Evolutionary conservation across 768 basidiomycete genomes (phyloP).

Genomic region (Amanita subjunquillea): DNA sequence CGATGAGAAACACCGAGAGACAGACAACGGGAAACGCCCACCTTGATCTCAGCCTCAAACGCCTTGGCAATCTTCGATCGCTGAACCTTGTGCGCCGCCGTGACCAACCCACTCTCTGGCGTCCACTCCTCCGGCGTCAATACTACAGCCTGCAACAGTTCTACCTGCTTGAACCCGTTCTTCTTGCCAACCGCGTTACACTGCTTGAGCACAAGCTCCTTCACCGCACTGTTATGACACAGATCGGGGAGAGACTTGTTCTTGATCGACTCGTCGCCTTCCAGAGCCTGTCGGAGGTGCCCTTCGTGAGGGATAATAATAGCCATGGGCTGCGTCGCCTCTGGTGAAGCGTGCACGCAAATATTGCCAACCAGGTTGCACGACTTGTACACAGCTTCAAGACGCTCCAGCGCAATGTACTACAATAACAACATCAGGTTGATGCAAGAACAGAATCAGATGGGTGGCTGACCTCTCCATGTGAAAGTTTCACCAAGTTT

Average conservation of each 20-base stretch:
- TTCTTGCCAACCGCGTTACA: conserved; percentile 78
- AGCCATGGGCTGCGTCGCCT: conserved; percentile 78
- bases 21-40: not conserved
- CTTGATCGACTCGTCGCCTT: conserved; percentile 8
- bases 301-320: conserved; percentile 75
- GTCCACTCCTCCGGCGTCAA: conserved; percentile 86
- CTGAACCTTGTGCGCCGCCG: conserved; percentile 35
- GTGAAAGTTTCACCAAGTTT: conserved; percentile 81
- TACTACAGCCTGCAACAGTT: conserved; percentile 68
- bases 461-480: conserved; percentile 52
- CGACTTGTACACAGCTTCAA: conserved; percentile 82
- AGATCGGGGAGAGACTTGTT: conserved; percentile 37
- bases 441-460: not conserved
- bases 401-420: conserved; percentile 88
- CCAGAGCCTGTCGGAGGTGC: conserved; percentile 57
- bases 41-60: conserved; percentile 22
- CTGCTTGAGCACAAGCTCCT: conserved; percentile 59
- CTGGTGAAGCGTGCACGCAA: conserved; percentile 68
- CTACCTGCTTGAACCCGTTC: conserved; percentile 72
- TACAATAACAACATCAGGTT: conserved; percentile 16
- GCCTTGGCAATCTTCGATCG: conserved; percentile 22
- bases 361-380: conserved; percentile 73
- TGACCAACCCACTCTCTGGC: conserved; percentile 79
- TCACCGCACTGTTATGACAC: conserved; percentile 45
- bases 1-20: not conserved